Base-by-base conservation (phyloP, 2,329 filamentous ascomycete species). In the Cytospora chrysosperma region DNA sequence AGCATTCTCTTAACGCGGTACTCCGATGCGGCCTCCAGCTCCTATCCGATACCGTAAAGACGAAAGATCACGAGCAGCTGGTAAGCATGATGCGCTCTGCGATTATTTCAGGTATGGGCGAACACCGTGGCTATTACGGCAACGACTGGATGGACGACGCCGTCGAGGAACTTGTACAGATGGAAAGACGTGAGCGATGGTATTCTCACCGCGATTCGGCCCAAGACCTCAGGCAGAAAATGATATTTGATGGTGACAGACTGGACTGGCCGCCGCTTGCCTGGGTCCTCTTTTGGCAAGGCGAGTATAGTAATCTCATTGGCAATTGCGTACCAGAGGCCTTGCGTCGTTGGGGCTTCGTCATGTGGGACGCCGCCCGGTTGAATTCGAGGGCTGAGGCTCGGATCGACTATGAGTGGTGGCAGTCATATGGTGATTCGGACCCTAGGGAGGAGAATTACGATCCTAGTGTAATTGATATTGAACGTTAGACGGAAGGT, bases 301-400 rank as follows among this genome's bases (percentile, higher is more conserved):
- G 49, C 32, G 49, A 60, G 34, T 60, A 54, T 21, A 60, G 58
- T 32, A 54, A 60, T 10, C 32, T 60, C 32, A 19, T 30, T 15
- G 58, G 50, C 10, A 15, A 12, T n/a, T 26, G 5, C n/a, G 7
- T n/a, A n/a, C 15, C 34, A 12, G 4, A 19, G 9, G 24, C 13
- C 7, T 27, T 60, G 17, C 49, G 58, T 28, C 58, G 50, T 28
- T 52, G 43, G 21, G 58, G 49, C 15, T 54, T 34, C n/a, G 34
- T 54, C 12, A 60, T 60, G 50, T 60, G 58, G 58, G 58, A 60
- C 12, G 58, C 37, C 26, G 19, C 37, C 34, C 54, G 54, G 24
- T 8, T 56, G 54, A 27, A 43, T 47, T 56, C 32, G 53, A 27
- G 28, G 28, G 28, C 28, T 30, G 9, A 30, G 28, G 28, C 28